phyloP scores from a whole-genome alignment of 2,329 filamentous ascomycete species.

The Fusarium chaquense region DNA sequence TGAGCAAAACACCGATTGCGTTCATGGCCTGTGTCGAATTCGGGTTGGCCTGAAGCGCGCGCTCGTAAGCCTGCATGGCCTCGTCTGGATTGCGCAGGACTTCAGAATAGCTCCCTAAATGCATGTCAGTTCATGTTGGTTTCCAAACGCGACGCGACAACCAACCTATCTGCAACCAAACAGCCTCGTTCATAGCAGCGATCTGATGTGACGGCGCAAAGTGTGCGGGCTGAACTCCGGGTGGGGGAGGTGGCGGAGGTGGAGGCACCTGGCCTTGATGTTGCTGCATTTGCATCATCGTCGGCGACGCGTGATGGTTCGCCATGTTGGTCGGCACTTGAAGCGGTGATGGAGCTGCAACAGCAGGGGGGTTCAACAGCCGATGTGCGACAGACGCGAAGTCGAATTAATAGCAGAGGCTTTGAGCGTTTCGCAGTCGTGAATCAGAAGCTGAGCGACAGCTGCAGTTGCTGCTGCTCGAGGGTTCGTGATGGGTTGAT shows the following conservation, averaged over 20 bases:
- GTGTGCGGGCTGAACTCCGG: slow-evolving; percentile 66
- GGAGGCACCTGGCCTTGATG: slow-evolving; percentile 71
- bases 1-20: slow-evolving; percentile 89
- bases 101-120: slow-evolving; percentile 83
- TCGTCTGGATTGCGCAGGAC: slow-evolving; percentile 89
- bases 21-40: slow-evolving; percentile 94
- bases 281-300: slow-evolving; percentile 76
- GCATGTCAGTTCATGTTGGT: slow-evolving; percentile 39
- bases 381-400: slow-evolving; percentile 34
- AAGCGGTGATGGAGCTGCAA: slow-evolving; percentile 29
- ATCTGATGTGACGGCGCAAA: slow-evolving; percentile 80
- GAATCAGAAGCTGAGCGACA: slow-evolving; percentile 32
- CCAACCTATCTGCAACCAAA: slow-evolving; percentile 95
- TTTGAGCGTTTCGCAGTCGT: slow-evolving; percentile 17
- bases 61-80: slow-evolving; percentile 90
- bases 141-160: slow-evolving; percentile 34
- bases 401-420: slow-evolving; percentile 17
- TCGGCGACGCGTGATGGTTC: slow-evolving; percentile 84
- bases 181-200: slow-evolving; percentile 81
- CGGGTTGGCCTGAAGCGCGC: slow-evolving; percentile 86
- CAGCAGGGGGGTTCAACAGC: slow-evolving; percentile 29
- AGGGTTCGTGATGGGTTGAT: slow-evolving; percentile 34
- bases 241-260: slow-evolving; percentile 59
- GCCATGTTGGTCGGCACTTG: slow-evolving; percentile 65
- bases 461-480: slow-evolving; percentile 3